Base-by-base conservation (phyloP, 495 filamentous ascomycete genomes). In the Podospora anserina region DNA sequence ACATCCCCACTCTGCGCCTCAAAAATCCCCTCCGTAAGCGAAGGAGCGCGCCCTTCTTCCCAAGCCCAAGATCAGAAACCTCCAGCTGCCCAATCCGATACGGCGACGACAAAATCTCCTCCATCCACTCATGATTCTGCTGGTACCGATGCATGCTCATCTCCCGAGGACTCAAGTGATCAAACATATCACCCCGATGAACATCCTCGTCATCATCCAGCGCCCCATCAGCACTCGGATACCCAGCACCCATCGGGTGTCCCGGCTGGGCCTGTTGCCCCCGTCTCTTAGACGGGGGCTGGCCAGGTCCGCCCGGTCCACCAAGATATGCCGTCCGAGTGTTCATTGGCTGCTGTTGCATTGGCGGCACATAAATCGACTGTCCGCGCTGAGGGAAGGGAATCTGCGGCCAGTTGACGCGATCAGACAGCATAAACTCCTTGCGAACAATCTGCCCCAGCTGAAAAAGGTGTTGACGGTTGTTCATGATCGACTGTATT, bases 51-150 rank as follows among this genome's bases (percentile, higher is more conserved):
- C 95, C 95, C 75, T 90, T 92, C 5, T 93, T 86, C 5, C 95
- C 95, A 3, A 97, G 79, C 0, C 93, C 93, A 9, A 98, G 85
- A 73, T 97, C 93, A 3, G 92, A 86, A 5, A 93, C 92, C n/a
- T 88, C 87, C 60, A 99, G 94, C 71, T 95, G 90, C 26, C 83
- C 83, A 66, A 92, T 91, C 19, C 89, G 82, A 71, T 94, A 97
- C 0, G 93, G 92, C 0, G 93, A 97, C 2, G 89, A 90, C 59
- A 97, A 84, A n/a, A 99, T 88, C 79, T 99, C 94, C 73, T 97
- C 95, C 91, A 98, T 96, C 95, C 94, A 97, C 78, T 97, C 93
- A 71, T 98, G 95, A 73, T 99, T 95, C 72, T 97, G 95, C 69
- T 88, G 89, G 75, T 96, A 99, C 60, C 95, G 84, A 72, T 87